These are phyloP conservation scores for Eucalyptus curtisii DNA, from an alignment of 345 rosid species.

Conservation along the genomic window DNA sequence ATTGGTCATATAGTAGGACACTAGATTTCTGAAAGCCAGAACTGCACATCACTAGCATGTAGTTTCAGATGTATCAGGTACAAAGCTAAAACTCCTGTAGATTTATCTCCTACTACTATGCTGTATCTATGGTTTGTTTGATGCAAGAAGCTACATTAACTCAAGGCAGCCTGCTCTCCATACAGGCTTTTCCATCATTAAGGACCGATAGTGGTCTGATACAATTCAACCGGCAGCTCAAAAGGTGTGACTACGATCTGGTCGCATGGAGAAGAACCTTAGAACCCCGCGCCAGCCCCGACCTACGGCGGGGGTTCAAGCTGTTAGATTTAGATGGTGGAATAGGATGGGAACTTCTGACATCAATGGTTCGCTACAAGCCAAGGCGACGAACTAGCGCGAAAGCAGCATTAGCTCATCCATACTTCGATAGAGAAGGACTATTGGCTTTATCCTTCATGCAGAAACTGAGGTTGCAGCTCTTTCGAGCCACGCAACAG, in stretches of 20 bases:
- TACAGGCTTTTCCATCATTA: slow-evolving; percentile 75
- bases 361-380: slow-evolving; percentile 86
- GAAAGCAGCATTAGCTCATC: slow-evolving; percentile 79
- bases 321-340: slow-evolving; percentile 76
- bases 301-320: slow-evolving; percentile 68
- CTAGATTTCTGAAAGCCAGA: neutral
- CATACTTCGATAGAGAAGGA: slow-evolving; percentile 77
- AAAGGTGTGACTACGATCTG: slow-evolving; percentile 86
- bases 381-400: slow-evolving; percentile 89
- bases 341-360: slow-evolving; percentile 89
- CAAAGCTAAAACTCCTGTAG: neutral
- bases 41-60: neutral
- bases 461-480: slow-evolving; percentile 71
- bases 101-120: neutral
- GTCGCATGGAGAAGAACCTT: slow-evolving; percentile 67
- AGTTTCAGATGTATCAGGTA: neutral
- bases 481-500: slow-evolving; percentile 80
- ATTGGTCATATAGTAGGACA: neutral
- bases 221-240: slow-evolving; percentile 89
- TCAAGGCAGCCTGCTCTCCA: neutral
- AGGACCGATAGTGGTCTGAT: slow-evolving; percentile 76
- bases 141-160: neutral
- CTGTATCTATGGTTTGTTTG: neutral
- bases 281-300: slow-evolving; percentile 79
- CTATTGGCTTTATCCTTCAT: slow-evolving; percentile 62